Conservation (phyloP, 345 rosid species). For the Hypericum androsaemum region DNA sequence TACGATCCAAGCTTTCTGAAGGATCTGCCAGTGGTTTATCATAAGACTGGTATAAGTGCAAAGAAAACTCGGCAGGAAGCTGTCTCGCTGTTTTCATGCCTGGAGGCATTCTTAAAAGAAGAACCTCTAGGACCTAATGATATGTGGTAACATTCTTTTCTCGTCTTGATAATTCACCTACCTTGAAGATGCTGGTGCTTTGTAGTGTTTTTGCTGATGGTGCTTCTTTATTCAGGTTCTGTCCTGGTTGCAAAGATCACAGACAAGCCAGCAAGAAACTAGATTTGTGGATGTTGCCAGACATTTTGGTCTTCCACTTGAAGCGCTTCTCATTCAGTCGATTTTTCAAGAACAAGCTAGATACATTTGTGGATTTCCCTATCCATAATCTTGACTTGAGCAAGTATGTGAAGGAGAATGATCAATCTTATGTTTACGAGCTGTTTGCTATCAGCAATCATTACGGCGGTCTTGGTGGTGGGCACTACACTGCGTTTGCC, state of each 20-base stretch:
- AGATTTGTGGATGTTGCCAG: conserved; percentile 88
- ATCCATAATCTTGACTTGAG: conserved; percentile 68
- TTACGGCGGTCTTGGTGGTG: conserved; percentile 88
- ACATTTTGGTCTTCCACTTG: conserved; percentile 76
- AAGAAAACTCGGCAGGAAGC: conserved; percentile 81
- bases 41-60: conserved; percentile 41
- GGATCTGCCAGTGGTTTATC: conserved; percentile 65
- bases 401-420: conserved; percentile 54
- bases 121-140: conserved; percentile 93
- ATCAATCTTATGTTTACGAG: conserved; percentile 51
- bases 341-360: conserved; percentile 71
- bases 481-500: conserved; percentile 89
- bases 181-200: not conserved
- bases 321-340: conserved; percentile 84
- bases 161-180: not conserved
- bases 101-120: conserved; percentile 88
- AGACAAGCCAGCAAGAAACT: conserved; percentile 89
- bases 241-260: conserved; percentile 81
- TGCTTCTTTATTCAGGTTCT: conserved; percentile 45
- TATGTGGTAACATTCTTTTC: conserved; percentile 50
- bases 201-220: conserved; percentile 1
- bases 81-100: conserved; percentile 73
- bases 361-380: conserved; percentile 73
- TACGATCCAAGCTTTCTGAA: conserved; percentile 68
- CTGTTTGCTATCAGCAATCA: conserved; percentile 90